Percentiles rank a stretch among this genome's conserved stretches.
Conservation (phyloP, 2,329 filamentous ascomycete species). For the Botrytis galanthina region DNA sequence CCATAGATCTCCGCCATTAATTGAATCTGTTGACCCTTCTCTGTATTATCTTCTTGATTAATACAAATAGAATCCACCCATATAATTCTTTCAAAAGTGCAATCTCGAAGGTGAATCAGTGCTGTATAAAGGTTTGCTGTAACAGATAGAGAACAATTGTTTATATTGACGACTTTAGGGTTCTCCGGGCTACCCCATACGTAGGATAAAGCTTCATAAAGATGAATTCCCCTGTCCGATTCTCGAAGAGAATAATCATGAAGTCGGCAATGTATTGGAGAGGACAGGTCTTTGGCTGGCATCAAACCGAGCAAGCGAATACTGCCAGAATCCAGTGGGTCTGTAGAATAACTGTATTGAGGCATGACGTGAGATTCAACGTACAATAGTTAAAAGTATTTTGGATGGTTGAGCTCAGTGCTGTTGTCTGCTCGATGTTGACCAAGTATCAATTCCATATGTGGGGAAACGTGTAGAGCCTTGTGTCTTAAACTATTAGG, state of each 20-base stretch:
- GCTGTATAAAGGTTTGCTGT: conserved; percentile 21
- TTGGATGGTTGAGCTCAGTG: not conserved
- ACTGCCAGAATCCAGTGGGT: not conserved
- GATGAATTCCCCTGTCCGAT: not conserved
- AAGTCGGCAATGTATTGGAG: not conserved
- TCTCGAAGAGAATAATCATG: conserved; percentile 6
- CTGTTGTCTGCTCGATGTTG: not conserved
- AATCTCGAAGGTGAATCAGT: conserved; percentile 20
- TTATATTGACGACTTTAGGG: conserved; percentile 11
- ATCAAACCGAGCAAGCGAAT: not conserved
- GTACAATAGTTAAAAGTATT: not conserved
- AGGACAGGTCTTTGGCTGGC: not conserved
- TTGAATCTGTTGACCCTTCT: conserved; percentile 14
- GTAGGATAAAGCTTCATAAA: conserved; percentile 21
- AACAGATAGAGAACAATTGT: not conserved
- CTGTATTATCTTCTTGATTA: not conserved
- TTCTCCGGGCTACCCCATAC: conserved; percentile 16
- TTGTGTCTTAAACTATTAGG: not conserved
- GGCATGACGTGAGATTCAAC: not conserved
- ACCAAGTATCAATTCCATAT: not conserved
- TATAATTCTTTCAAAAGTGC: conserved; percentile 4
- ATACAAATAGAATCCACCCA: conserved; percentile 20
- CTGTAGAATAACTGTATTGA: not conserved
- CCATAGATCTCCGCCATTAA: conserved; percentile 26
- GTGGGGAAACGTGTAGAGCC: not conserved